phyloP scores from a whole-genome alignment of 345 rosid species.

The Eucalyptus marginata region DNA sequence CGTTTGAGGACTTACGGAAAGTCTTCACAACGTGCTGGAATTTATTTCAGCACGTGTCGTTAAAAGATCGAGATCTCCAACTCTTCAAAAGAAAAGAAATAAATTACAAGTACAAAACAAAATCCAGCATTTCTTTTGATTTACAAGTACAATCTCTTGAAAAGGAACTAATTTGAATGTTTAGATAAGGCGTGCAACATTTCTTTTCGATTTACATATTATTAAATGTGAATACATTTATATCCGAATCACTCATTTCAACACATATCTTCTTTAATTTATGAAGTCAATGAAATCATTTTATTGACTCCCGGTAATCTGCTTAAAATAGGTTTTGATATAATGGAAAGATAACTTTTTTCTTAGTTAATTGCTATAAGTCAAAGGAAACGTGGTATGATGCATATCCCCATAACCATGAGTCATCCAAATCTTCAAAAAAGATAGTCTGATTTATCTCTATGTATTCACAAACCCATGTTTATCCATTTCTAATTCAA shows the following conservation, averaged over 20 bases:
- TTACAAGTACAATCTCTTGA: not conserved
- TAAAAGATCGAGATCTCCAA: not conserved
- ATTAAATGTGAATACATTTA: not conserved
- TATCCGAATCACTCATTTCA: no score
- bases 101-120: not conserved
- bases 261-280: no score
- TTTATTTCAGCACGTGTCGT: not conserved
- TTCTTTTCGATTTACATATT: not conserved
- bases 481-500: not conserved
- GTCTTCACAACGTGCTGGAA: not conserved
- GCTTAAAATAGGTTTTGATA: no score
- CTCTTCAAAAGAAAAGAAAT: not conserved
- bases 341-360: no score
- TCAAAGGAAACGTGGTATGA: no score
- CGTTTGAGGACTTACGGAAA: rapidly evolving
- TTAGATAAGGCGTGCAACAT: not conserved
- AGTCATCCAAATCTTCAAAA: no score
- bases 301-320: no score
- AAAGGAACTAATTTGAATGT: not conserved
- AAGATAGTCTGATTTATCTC: not conserved
- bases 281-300: no score
- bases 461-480: not conserved
- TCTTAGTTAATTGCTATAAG: no score
- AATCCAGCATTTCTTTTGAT: not conserved
- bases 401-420: no score